Conservation (phyloP, 306 rosid genomes). For the Begonia fuchsioides region DNA sequence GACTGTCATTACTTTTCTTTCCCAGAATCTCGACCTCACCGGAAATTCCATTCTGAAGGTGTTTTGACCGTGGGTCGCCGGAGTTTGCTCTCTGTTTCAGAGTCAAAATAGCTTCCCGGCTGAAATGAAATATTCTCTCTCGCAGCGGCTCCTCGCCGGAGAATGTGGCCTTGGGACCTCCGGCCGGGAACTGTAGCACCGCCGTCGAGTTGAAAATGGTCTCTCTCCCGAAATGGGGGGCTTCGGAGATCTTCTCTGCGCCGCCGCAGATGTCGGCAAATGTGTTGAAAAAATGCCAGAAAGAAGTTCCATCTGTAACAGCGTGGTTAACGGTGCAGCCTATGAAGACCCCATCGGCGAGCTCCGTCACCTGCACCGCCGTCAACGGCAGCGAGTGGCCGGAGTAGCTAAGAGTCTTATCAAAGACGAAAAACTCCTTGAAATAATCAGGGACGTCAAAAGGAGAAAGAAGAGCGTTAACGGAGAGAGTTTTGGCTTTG, state of each 20-base stretch:
- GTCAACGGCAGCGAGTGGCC: constrained; percentile 7
- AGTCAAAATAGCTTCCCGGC: constrained; percentile 9
- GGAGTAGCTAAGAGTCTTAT: constrained; percentile 12
- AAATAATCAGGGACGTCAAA: constrained; percentile 3
- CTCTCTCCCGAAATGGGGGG: constrained; percentile 8
- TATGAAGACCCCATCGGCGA: constrained; percentile 11
- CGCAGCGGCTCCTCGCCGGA: constrained; percentile 11
- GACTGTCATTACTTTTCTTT: constrained; percentile 10
- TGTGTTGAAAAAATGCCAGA: constrained; percentile 15
- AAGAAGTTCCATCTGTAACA: constrained; percentile 14
- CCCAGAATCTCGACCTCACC: constrained; percentile 6
- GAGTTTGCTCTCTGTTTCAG: constrained; percentile 8
- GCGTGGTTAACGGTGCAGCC: constrained; percentile 15
- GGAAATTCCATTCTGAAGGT: background rate
- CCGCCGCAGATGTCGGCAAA: constrained; percentile 11
- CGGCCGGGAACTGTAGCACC: constrained; percentile 6
- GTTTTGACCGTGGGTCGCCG: background rate
- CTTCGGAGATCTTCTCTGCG: constrained; percentile 3
- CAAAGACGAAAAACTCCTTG: constrained; percentile 8
- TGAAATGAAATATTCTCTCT: constrained; percentile 13
- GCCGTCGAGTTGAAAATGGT: constrained; percentile 11
- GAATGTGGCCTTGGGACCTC: constrained; percentile 13
- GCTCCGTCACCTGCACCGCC: constrained; percentile 13
- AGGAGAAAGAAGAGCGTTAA: constrained; percentile 1
- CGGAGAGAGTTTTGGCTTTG: constrained; percentile 3